A percentile compares a stretch with the other conserved stretches of the same genome.
These are phyloP conservation scores for Diplotaxis tenuifolia DNA, from an alignment of 345 rosid genomes.

Conservation along the genomic window DNA sequence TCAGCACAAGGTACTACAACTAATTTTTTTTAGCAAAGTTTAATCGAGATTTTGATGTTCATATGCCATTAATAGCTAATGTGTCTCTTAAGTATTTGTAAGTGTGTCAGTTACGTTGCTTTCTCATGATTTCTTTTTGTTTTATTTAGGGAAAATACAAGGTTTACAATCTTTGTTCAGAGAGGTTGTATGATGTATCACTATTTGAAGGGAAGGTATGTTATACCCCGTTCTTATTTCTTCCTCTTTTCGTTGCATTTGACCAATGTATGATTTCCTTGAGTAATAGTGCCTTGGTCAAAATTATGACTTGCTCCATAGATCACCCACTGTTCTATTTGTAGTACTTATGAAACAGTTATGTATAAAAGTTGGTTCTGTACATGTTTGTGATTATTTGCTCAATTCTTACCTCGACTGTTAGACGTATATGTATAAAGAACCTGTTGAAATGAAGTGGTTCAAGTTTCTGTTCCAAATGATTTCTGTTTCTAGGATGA, in stretches of 20 bases:
- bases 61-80: not conserved
- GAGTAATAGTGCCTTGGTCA: not conserved
- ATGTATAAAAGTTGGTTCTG: not conserved
- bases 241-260: slow-evolving; percentile 10
- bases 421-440: slow-evolving; percentile 5
- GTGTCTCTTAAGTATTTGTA: not conserved
- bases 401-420: not conserved
- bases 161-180: slow-evolving; percentile 87
- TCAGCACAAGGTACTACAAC: slow-evolving; percentile 64
- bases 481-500: not conserved
- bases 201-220: slow-evolving; percentile 86
- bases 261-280: not conserved
- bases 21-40: not conserved
- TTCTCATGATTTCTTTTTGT: not conserved
- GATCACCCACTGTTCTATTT: too few relatives aligned
- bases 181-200: slow-evolving; percentile 88
- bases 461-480: not conserved
- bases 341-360: not conserved
- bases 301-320: not conserved
- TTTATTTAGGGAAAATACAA: slow-evolving; percentile 72
- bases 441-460: not conserved
- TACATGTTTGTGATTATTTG: slow-evolving; percentile 2
- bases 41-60: not conserved
- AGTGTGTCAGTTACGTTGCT: not conserved
- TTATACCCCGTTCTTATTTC: not conserved